Base-by-base conservation (phyloP, 1,139 yeast species). In the Suhomyces yuchorum region DNA sequence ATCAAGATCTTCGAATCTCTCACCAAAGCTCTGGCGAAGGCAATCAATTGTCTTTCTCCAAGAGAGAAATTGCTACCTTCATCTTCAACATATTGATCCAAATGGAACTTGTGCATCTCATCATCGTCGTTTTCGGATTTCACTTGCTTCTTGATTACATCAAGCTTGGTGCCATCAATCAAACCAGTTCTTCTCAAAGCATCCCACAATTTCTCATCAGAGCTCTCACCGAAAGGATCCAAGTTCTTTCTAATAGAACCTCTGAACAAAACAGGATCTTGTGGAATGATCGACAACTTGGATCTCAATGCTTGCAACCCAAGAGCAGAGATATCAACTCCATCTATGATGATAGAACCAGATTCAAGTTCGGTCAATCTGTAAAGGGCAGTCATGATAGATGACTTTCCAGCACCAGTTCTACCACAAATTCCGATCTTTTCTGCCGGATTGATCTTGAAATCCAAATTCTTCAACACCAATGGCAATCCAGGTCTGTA, bases 401-500 rank as follows among this genome's bases (percentile, higher is more conserved):
- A 81, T 18, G 86, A 79, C 63, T 86, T 86, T 40, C 92, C 92
- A 8, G 92, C 91, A 50, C 93, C 93, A 1, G 92, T 86, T 57
- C 92, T 78, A 20, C 93, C 93, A 67, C 89, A 84, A 50, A 86
- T 82, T 41, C 92, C 92, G 51, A 85, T 74, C 60, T 84, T 85
- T 61, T 84, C 83, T 14, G 81, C 77, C 1, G 82, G 76, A 12
- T 70, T 64, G 24, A 86, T 68, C 3, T 61, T 56, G 37, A 81
- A 61, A 37, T 64, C 61, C 43, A 90, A 63, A 48, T 80, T 66
- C 52, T 84, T 83, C 61, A 91, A 70, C 4, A 87, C 96, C 30
- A 78, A 68, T 0, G 97, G 96, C 47, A 90, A 72, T 2, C 82
- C 88, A 1, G 84, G 85, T 60, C 96, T 81, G 65, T 91, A 91